Evolutionary conservation across 768 basidiomycete genomes (phyloP).

Genomic region (Rhodotorula sphaerocarpa): DNA sequence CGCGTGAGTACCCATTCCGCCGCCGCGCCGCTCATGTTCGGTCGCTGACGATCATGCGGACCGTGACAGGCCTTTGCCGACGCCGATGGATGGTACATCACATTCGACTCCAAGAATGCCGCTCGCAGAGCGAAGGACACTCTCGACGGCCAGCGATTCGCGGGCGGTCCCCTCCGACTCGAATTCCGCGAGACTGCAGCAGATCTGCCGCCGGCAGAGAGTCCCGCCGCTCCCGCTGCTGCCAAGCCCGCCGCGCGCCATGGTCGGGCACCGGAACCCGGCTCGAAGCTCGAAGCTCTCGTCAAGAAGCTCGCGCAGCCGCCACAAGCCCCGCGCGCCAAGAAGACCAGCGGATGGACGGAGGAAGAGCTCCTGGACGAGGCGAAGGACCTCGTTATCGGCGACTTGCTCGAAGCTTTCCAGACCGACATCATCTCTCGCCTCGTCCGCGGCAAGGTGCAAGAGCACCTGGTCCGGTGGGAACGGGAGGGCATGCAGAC

Average conservation of each 20-base stretch:
- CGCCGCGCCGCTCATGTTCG: background rate
- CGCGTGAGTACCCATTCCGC: slow-evolving; percentile 8
- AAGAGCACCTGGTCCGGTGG: slow-evolving; percentile 28
- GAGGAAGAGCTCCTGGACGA: slow-evolving; percentile 29
- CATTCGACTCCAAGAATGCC: slow-evolving; percentile 57
- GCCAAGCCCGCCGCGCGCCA: background rate
- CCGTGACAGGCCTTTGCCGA: slow-evolving; percentile 31
- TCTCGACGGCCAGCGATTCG: slow-evolving; percentile 46
- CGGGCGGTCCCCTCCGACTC: slow-evolving; percentile 37
- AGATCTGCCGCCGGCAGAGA: background rate
- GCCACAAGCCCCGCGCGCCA: background rate
- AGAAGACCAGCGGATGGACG: slow-evolving; percentile 33
- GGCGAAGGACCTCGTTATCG: slow-evolving; percentile 30
- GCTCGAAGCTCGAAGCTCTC: slow-evolving; percentile 9
- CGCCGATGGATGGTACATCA: slow-evolving; percentile 62
- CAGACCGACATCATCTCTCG: slow-evolving; percentile 27
- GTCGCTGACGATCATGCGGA: too few relatives aligned
- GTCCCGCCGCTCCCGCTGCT: background rate
- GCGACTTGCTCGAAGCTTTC: slow-evolving; percentile 33
- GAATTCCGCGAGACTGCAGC: background rate
- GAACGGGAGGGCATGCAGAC: slow-evolving; percentile 11
- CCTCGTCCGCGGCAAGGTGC: slow-evolving; percentile 27
- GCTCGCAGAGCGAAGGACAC: slow-evolving; percentile 65
- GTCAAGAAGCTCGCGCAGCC: slow-evolving; percentile 15
- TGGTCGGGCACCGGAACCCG: background rate